Evolutionary conservation across 805 yeast genomes (phyloP).

Genomic region (Wickerhamiella slavikovae): DNA sequence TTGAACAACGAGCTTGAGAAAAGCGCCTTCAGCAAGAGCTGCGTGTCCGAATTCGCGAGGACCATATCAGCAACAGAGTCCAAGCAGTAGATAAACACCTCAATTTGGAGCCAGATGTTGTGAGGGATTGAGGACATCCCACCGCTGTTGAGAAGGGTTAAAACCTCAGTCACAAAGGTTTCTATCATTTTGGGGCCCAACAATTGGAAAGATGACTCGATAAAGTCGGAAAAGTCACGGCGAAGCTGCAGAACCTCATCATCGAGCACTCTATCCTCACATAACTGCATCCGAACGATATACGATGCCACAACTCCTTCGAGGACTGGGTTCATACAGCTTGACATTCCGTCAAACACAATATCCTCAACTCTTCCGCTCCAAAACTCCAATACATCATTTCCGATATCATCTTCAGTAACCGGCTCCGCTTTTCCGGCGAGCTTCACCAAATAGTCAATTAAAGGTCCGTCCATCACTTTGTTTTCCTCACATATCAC

Average conservation of each 20-base stretch:
- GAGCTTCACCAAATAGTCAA: conserved; percentile 7
- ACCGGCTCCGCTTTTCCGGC: conserved; percentile 7
- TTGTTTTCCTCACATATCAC: conserved; percentile 7
- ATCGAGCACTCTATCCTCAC: conserved; percentile 16
- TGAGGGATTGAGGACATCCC: background rate
- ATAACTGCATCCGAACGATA: conserved; percentile 42
- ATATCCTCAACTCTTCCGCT: conserved; percentile 15
- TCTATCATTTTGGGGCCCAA: conserved; percentile 33
- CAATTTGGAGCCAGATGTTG: conserved; percentile 26
- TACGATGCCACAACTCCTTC: conserved; percentile 36
- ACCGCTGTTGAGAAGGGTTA: conserved; percentile 3
- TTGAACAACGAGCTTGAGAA: conserved; percentile 16
- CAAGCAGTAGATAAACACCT: conserved; percentile 40
- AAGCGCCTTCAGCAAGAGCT: conserved; percentile 10
- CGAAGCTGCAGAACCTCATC: conserved; percentile 53
- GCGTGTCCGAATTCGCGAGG: conserved; percentile 17
- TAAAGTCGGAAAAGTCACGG: conserved; percentile 54
- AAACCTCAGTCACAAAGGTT: conserved; percentile 19
- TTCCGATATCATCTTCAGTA: conserved; percentile 14
- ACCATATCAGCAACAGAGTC: conserved; percentile 35
- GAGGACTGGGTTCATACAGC: conserved; percentile 15
- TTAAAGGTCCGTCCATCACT: conserved; percentile 2
- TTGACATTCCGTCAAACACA: conserved; percentile 13
- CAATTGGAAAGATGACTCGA: conserved; percentile 49
- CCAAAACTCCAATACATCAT: conserved; percentile 18